A percentile compares a stretch with the other conserved stretches of the same genome.
Conservation (phyloP, 306 rosid species). For the Adenanthera pavonina region DNA sequence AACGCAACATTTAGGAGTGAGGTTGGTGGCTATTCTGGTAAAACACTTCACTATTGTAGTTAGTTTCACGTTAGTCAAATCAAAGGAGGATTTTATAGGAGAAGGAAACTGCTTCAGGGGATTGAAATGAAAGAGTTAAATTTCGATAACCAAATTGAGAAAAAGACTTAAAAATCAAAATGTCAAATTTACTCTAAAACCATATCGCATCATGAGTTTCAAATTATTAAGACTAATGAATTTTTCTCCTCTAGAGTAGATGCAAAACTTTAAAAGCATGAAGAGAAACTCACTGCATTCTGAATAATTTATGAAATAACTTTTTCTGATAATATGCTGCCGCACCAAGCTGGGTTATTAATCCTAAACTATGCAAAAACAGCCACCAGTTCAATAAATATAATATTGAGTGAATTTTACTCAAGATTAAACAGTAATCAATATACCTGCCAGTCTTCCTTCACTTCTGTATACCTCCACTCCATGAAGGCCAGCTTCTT, state of each 20-base stretch:
- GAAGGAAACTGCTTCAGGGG: neutral
- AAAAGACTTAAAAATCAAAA: too few species aligned
- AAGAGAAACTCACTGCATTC: neutral
- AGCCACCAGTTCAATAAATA: constrained; percentile 9
- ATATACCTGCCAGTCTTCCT: constrained; percentile 82
- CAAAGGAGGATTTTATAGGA: neutral
- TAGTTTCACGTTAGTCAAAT: neutral
- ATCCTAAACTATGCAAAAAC: constrained; percentile 22
- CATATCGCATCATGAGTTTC: neutral
- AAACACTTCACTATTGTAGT: neutral
- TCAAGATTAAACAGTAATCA: neutral
- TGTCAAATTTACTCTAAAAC: neutral
- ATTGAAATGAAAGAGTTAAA: neutral
- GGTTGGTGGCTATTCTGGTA: neutral
- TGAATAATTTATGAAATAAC: neutral
- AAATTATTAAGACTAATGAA: constrained; percentile 5
- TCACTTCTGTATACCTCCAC: constrained; percentile 93
- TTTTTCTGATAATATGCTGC: neutral
- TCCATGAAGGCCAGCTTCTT: constrained; percentile 98
- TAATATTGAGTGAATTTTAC: constrained; percentile 11
- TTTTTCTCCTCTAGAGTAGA: neutral
- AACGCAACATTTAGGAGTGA: neutral
- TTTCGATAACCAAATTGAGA: neutral
- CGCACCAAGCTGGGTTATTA: constrained; percentile 12
- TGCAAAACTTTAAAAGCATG: neutral